Evolutionary conservation across 2,329 filamentous ascomycete genomes (phyloP).

Genomic region (Aspergillus neoniger): DNA sequence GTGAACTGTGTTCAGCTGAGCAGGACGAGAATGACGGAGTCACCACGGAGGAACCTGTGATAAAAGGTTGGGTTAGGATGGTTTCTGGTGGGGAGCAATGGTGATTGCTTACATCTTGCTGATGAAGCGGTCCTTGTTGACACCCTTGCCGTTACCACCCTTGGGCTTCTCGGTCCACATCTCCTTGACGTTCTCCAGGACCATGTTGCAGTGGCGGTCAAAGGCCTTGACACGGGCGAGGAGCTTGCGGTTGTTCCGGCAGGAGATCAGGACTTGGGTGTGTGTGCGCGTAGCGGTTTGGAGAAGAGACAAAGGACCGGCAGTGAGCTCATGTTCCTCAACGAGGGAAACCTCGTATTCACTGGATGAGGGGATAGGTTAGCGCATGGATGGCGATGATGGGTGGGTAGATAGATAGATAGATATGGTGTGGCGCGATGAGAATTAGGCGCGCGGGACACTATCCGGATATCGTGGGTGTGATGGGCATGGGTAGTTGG

Average conservation of each 20-base stretch:
- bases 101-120: conserved; percentile 77
- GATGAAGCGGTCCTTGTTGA: conserved; percentile 98
- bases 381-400: conserved; percentile 22
- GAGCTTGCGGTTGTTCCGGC: conserved; percentile 91
- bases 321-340: conserved; percentile 77
- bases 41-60: conserved; percentile 76
- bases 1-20: conserved; percentile 62
- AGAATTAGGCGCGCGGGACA: not conserved
- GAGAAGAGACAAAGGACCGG: conserved; percentile 85
- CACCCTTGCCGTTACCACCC: conserved; percentile 84
- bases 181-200: conserved; percentile 94
- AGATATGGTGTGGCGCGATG: conserved; percentile 10
- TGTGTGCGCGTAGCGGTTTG: conserved; percentile 95
- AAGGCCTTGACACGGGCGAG: conserved; percentile 97
- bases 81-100: not conserved
- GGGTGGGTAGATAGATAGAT: conserved; percentile 16
- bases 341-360: conserved; percentile 87
- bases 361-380: conserved; percentile 48
- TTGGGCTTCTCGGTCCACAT: conserved; percentile 98
- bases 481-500: not conserved
- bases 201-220: conserved; percentile 99
- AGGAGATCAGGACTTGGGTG: conserved; percentile 93
- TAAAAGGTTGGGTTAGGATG: not conserved
- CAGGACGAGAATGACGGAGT: conserved; percentile 84
- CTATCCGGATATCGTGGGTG: not conserved